Evolutionary conservation across 73 alveolate species (phyloP), one percentile per base, ranked within the genome.

Genomic region (Symbiodinium pilosum): DNA sequence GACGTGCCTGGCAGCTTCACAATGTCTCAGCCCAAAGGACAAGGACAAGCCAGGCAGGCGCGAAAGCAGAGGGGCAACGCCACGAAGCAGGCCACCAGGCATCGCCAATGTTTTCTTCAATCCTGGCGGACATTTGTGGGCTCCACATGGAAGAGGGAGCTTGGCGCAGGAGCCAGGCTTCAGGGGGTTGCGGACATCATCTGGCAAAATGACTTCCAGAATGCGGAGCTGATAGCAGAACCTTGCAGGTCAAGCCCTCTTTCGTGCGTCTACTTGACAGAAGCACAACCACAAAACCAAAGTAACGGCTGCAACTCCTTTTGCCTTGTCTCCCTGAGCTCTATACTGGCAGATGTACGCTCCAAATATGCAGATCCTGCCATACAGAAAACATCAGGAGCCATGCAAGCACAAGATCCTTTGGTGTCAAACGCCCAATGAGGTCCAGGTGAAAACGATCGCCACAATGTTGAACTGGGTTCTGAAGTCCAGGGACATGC

Each of bases 191-290:
- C 97, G 97, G 81, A 91, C 36, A 81, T 91, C 97, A n/a, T 91
- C 97, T 8, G 97, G 97, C 97, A 91, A 47, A 40, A 91, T 91
- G 89, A 91, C 97, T 21, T 91, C 97, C 52, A 91, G 68, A 43
- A 91, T 91, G 77, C 97, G 97, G 26, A 91, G 97, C 89, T 91
- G 97, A 39, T 91, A 91, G 97, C 97, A 91, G 97, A 91, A 69
- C 89, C 97, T 91, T 47, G 30, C 43, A 18, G n/a, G 73, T 30
- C n/a, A n/a, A n/a, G n/a, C n/a, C n/a, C n/a, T n/a, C n/a, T n/a
- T n/a, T n/a, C n/a, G n/a, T n/a, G n/a, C n/a, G n/a, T n/a, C n/a
- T n/a, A n/a, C n/a, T n/a, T n/a, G n/a, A n/a, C n/a, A n/a, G n/a
- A n/a, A n/a, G n/a, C n/a, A n/a, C n/a, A n/a, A n/a, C n/a, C n/a